A percentile compares a stretch with the other conserved stretches of the same genome.
phyloP scores from a whole-genome alignment of 164 flowering plant species.

The Aristolochia fimbriata region DNA sequence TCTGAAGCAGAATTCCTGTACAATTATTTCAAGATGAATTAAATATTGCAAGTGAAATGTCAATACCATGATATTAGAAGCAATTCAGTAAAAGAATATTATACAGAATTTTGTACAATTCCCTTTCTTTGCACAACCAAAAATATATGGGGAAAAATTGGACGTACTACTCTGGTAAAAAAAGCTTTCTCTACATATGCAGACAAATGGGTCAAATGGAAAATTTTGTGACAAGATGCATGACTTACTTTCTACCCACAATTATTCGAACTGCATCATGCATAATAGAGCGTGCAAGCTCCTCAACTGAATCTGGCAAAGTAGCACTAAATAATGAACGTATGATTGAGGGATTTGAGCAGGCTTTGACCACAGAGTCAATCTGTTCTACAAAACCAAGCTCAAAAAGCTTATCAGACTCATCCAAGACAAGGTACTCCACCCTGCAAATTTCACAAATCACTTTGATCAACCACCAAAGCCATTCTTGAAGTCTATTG shows the following conservation, averaged over 20 bases:
- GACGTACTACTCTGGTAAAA: no score
- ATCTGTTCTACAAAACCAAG: constrained; percentile 78
- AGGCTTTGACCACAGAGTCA: constrained; percentile 84
- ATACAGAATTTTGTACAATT: no score
- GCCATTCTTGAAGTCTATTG: no score
- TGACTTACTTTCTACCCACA: constrained; percentile 83
- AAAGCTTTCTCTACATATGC: not conserved
- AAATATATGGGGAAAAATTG: no score
- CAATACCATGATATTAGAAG: not conserved
- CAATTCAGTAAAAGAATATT: no score
- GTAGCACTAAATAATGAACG: constrained; percentile 93
- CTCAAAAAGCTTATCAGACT: constrained; percentile 93
- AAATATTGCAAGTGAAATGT: no score
- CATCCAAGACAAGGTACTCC: constrained; percentile 86
- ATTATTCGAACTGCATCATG: constrained; percentile 96
- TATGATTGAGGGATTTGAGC: constrained; percentile 82
- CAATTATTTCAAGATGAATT: constrained; percentile 1
- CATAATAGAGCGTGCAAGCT: constrained; percentile 92
- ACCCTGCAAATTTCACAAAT: constrained; percentile 48
- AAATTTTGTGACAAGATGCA: not conserved
- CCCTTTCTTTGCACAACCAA: no score
- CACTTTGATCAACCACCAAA: not conserved
- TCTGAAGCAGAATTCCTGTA: constrained; percentile 88
- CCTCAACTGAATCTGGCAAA: constrained; percentile 89
- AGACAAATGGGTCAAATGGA: not conserved